Base-by-base conservation (phyloP, 441 rosid species). In the Metrosideros polymorpha region DNA sequence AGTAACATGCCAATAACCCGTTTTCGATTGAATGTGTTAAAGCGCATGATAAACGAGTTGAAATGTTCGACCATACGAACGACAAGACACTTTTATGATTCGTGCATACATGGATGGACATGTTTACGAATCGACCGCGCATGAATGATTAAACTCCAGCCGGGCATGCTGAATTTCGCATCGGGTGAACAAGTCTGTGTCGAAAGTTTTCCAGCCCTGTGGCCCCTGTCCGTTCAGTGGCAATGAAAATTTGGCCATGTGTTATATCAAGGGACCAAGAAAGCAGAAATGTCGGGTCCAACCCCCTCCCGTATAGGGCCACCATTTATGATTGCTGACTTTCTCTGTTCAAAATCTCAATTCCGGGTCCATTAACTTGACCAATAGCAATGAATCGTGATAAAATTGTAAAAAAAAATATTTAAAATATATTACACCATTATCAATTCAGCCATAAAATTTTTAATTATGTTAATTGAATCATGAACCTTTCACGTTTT, bases 141-240 rank as follows among this genome's bases (percentile, higher is more conserved):
- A 15, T 61, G 75, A 61, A 15, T 61, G 75, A 61, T 17, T 30
- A 17, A 61, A 61, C 12, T 61, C 42, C 76, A 17, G 3, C 25
- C 0, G 25, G 25, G 2, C 39, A 18, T 9, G 24, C 42, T 3
- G 8, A 9, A 61, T 30, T 7, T 61, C 3, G 6, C 10, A 17
- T 7, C 3, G 14, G 1, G 27, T 18, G 27, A 19, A 9, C 25
- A 0, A 32, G 14, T 63, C 2, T 0, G 2, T 24, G 5, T 4
- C 8, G 1, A 63, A 35, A 24, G 24, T 6, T 35, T 61, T 66
- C 6, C 14, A 19, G 13, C n/a, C 59, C n/a, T n/a, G n/a, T n/a
- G n/a, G n/a, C n/a, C n/a, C n/a, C n/a, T 24, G 13, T 24, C n/a
- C 59, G n/a, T 54, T 55, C 59, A 55, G 3, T 9, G 25, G 22